Base-by-base conservation (phyloP, 805 yeast genomes). In the Yamadazyma insecticola region DNA sequence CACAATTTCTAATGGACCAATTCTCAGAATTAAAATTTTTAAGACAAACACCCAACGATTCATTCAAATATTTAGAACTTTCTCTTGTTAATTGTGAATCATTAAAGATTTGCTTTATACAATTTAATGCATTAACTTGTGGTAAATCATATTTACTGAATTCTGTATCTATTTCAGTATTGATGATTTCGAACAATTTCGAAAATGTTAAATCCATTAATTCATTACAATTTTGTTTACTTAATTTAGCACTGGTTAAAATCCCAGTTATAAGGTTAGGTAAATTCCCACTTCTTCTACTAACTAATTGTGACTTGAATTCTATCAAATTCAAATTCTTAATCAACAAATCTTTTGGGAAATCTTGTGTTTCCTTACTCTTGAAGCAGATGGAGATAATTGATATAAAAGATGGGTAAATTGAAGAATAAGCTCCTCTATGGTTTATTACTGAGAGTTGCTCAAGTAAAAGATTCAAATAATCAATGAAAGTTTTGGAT, bases 1-100 rank as follows among this genome's bases (percentile, higher is more conserved):
- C 87, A 54, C 97, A 86, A 51, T 90, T 90, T 49, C 96, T 70
- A 16, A 90, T 71, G 0, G 95, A 78, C 97, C 97, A 90, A 15
- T 77, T 64, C 2, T 69, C 60, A 2, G 84, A 75, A 1, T 74
- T 67, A 55, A 90, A 86, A 21, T 78, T 70, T 2, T 57, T 45
- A 25, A 92, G 64, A 0, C 94, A 67, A 13, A 85, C 52, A 16
- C 67, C 65, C 16, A 90, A 57, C 0, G 84, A 81, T 8, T 58
- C 55, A 35, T 78, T 78, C 6, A 80, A 64, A 48, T 63, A 78
- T 4, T 57, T 54, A 0, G 72, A 53, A 8, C 83, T 70, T 1
- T 60, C 55, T 2, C 61, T 68, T 0, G 86, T 60, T n/a, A 92
- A 57, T 14, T 71, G 61, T 0, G 89, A 68, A 36, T 89, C 97